phyloP scores from a whole-genome alignment of 176 grass and related monocot species.

The Neostapfia colusana region DNA sequence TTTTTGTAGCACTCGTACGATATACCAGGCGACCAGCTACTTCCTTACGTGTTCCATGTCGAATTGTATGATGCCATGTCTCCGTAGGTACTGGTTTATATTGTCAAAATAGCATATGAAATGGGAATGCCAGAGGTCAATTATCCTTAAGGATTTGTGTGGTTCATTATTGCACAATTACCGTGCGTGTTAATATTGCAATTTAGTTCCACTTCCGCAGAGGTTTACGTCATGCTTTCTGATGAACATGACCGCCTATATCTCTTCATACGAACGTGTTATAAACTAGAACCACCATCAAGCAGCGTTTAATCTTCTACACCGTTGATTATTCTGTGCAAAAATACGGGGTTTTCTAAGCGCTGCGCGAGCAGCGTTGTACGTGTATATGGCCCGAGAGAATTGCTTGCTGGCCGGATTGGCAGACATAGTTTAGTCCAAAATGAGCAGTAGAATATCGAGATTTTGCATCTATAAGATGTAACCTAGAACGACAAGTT shows the following conservation, averaged over 20 bases:
- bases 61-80: not conserved
- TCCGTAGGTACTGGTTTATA: not conserved
- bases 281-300: too few relatives aligned
- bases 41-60: conserved; percentile 15
- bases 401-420: too few relatives aligned
- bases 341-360: too few relatives aligned
- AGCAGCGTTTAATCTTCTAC: too few relatives aligned
- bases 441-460: too few relatives aligned
- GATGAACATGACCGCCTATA: not conserved
- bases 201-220: not conserved
- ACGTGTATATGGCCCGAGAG: too few relatives aligned
- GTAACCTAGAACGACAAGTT: too few relatives aligned
- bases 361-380: too few relatives aligned
- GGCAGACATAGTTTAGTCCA: too few relatives aligned
- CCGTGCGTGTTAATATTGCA: not conserved
- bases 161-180: not conserved
- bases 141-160: not conserved
- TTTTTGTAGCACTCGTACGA: conserved; percentile 15
- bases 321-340: too few relatives aligned
- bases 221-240: not conserved
- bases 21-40: not conserved
- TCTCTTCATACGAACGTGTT: too few relatives aligned
- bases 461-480: too few relatives aligned
- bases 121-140: not conserved
- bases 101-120: not conserved